Conservation (phyloP, 148 eudicot genomes). For the Chenopodium formosanum region DNA sequence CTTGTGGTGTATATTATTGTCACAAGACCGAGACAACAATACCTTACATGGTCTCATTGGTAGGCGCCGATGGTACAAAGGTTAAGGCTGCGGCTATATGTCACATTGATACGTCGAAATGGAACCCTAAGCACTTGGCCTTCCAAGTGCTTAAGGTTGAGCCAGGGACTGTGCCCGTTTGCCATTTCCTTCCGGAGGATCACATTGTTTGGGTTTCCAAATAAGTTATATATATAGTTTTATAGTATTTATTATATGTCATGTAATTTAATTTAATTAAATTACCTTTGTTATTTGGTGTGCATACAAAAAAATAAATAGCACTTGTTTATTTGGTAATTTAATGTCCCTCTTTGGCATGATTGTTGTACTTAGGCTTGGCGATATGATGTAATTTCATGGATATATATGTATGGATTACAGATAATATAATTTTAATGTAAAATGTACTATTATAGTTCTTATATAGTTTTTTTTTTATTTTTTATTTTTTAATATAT, state of each 20-base stretch:
- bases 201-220: slow-evolving; percentile 39
- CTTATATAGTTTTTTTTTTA: too few relatives aligned
- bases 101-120: slow-evolving; percentile 32
- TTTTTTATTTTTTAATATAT: too few relatives aligned
- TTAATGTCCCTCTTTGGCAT: neutral
- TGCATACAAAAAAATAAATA: neutral
- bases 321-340: neutral
- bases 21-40: slow-evolving; percentile 15
- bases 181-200: slow-evolving; percentile 39
- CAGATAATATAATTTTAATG: too few relatives aligned
- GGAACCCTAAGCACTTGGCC: slow-evolving; percentile 43
- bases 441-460: too few relatives aligned
- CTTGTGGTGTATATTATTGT: slow-evolving; percentile 34
- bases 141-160: slow-evolving; percentile 34
- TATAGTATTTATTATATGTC: neutral
- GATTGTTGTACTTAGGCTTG: neutral
- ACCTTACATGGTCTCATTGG: slow-evolving; percentile 25
- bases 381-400: neutral
- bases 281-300: neutral
- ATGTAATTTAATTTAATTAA: neutral
- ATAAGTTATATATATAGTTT: neutral
- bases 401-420: neutral
- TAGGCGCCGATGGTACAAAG: slow-evolving; percentile 20
- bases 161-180: slow-evolving; percentile 33
- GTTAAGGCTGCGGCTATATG: slow-evolving; percentile 31